Conservation (phyloP, 306 rosid genomes). For the Malus asiatica region DNA sequence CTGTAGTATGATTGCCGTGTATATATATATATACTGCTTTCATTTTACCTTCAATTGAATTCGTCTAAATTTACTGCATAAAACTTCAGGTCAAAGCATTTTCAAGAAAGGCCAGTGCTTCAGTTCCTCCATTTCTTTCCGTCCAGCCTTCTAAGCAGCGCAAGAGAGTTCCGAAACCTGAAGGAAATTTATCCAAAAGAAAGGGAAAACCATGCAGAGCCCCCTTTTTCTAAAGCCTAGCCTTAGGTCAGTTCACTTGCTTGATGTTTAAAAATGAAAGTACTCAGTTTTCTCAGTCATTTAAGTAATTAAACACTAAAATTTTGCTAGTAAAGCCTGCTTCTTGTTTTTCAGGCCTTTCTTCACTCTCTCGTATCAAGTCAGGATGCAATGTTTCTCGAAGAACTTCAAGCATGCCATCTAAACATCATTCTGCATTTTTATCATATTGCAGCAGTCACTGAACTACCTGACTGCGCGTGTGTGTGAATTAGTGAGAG, state of each 20-base stretch:
- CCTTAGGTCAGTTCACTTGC: neutral
- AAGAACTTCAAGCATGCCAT: neutral
- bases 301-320: neutral
- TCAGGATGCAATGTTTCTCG: neutral
- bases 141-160: constrained; percentile 1
- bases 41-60: neutral
- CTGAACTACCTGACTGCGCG: neutral
- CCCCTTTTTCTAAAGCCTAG: constrained; percentile 31
- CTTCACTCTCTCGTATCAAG: neutral
- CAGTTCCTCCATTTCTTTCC: constrained; percentile 22
- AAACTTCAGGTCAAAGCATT: constrained; percentile 29
- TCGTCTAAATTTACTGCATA: neutral
- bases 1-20: neutral
- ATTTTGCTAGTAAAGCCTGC: neutral
- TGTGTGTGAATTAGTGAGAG: neutral
- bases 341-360: neutral
- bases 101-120: constrained; percentile 17
- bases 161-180: neutral
- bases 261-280: neutral
- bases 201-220: constrained; percentile 46
- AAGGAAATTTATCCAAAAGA: constrained; percentile 9
- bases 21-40: neutral
- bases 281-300: neutral
- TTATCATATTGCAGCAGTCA: neutral
- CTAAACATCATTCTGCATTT: no score